phyloP scores from a whole-genome alignment of 768 basidiomycete species.

The Podaxis sp. region DNA sequence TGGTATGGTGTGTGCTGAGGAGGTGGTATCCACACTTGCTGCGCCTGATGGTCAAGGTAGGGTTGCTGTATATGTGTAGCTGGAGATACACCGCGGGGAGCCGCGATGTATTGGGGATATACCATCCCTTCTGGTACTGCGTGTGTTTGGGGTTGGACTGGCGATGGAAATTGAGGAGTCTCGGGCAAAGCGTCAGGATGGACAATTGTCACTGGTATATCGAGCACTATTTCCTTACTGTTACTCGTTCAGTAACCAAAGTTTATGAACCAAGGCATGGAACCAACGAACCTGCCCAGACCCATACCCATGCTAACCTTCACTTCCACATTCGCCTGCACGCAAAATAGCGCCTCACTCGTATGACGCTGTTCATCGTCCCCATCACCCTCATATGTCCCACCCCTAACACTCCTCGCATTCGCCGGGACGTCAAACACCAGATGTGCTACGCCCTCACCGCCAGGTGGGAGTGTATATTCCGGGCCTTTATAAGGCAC shows the following conservation, averaged over 20 bases:
- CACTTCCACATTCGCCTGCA: constrained; percentile 58
- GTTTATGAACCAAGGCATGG: constrained; percentile 5
- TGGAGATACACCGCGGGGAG: background rate
- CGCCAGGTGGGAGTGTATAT: constrained; percentile 68
- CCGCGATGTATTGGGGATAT: constrained; percentile 2
- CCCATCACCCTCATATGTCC: constrained; percentile 47
- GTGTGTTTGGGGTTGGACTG: background rate
- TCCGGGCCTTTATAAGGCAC: constrained; percentile 73
- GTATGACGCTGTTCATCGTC: constrained; percentile 20
- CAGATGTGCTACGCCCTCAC: constrained; percentile 74
- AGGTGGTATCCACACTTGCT: constrained; percentile 48
- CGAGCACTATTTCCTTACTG: constrained; percentile 69
- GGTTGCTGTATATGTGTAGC: constrained; percentile 14
- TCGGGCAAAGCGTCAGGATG: constrained; percentile 58
- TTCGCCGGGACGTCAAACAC: constrained; percentile 74
- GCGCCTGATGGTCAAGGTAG: constrained; percentile 30
- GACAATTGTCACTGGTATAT: constrained; percentile 59
- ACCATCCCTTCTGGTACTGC: background rate
- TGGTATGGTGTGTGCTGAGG: constrained; percentile 19
- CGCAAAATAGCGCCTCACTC: constrained; percentile 62
- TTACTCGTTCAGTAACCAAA: constrained; percentile 3
- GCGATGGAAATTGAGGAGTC: constrained; percentile 3
- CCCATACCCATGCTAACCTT: constrained; percentile 40
- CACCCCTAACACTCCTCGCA: constrained; percentile 63
- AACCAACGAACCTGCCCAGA: constrained; percentile 49